These are phyloP conservation scores for Dactylellina leptospora DNA, from an alignment of 2,329 filamentous ascomycete genomes.

Conservation along the genomic window DNA sequence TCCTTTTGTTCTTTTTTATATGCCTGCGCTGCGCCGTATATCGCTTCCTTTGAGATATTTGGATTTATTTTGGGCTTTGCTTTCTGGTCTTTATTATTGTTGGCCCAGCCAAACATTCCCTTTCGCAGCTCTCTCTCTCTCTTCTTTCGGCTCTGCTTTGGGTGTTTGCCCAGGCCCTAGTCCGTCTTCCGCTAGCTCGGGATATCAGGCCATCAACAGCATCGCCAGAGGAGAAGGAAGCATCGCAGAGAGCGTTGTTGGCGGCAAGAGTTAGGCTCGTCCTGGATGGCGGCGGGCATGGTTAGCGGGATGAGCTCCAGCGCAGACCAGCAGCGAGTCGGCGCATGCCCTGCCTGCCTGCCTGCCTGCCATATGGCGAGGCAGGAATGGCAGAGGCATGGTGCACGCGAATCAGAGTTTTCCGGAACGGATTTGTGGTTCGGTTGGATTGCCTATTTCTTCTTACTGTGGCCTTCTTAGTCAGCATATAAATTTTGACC, in stretches of 20 bases:
- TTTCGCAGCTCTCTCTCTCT: neutral
- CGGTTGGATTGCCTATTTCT: slow-evolving; percentile 17
- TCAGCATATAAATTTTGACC: slow-evolving; percentile 54
- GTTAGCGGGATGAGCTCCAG: neutral
- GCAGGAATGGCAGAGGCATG: too few species aligned
- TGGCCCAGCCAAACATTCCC: neutral
- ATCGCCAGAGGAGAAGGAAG: neutral
- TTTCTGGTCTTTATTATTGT: slow-evolving; percentile 6
- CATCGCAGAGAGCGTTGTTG: slow-evolving; percentile 1
- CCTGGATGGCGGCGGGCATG: neutral
- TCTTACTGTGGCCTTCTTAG: slow-evolving; percentile 40
- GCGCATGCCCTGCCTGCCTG: neutral
- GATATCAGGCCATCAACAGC: slow-evolving; percentile 13
- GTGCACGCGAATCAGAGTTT: slow-evolving; percentile 1
- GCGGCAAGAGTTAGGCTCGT: neutral
- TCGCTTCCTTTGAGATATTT: slow-evolving; percentile 1
- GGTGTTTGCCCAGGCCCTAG: slow-evolving; percentile 13
- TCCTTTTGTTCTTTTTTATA: slow-evolving; percentile 35
- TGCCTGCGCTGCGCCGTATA: slow-evolving; percentile 21
- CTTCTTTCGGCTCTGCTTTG: neutral
- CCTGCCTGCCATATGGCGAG: too few species aligned
- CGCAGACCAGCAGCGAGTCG: too few species aligned
- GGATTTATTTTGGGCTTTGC: neutral
- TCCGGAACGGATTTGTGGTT: neutral
- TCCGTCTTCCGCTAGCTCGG: neutral